Conservation (phyloP, 495 filamentous ascomycete genomes). For the Lasiosphaeria miniovina region DNA sequence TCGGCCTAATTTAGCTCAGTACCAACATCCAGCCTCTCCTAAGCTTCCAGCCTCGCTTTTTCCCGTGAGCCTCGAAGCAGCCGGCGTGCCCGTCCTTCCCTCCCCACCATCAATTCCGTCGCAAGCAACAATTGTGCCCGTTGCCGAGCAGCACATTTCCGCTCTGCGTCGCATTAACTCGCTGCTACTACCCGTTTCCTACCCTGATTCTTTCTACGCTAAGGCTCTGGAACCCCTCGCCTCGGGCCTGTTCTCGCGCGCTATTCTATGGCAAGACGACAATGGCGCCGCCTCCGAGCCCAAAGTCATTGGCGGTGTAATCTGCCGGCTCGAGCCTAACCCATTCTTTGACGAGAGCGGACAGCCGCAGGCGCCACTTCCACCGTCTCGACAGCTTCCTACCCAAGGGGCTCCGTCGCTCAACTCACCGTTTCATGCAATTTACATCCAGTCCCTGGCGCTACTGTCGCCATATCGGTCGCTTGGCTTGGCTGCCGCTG, state of each 20-base stretch:
- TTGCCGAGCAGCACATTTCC: constrained; percentile 62
- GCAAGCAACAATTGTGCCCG: constrained; percentile 56
- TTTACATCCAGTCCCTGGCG: constrained; percentile 88
- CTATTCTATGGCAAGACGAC: constrained; percentile 57
- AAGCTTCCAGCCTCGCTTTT: constrained; percentile 12
- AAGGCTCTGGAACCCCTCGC: constrained; percentile 66
- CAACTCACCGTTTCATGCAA: constrained; percentile 36
- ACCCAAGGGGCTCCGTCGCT: background rate
- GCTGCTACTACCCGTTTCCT: constrained; percentile 81
- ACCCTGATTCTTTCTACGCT: constrained; percentile 82
- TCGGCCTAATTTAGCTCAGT: too few species aligned
- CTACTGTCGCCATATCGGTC: constrained; percentile 79
- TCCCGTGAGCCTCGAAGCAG: constrained; percentile 28
- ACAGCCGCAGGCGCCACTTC: constrained; percentile 7
- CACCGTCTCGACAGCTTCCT: background rate
- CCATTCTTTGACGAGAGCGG: constrained; percentile 20
- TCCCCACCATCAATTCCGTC: constrained; percentile 37
- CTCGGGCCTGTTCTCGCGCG: constrained; percentile 68
- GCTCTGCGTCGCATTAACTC: constrained; percentile 77
- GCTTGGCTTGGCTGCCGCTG: constrained; percentile 72
- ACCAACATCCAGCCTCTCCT: constrained; percentile 17
- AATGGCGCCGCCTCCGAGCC: constrained; percentile 30
- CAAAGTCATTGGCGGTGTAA: constrained; percentile 76
- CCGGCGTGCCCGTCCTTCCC: constrained; percentile 32
- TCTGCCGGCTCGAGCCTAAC: constrained; percentile 71